These are phyloP conservation scores for Pseudogymnoascus sp. DNA, from an alignment of 2,329 filamentous ascomycete species.

Conservation along the genomic window DNA sequence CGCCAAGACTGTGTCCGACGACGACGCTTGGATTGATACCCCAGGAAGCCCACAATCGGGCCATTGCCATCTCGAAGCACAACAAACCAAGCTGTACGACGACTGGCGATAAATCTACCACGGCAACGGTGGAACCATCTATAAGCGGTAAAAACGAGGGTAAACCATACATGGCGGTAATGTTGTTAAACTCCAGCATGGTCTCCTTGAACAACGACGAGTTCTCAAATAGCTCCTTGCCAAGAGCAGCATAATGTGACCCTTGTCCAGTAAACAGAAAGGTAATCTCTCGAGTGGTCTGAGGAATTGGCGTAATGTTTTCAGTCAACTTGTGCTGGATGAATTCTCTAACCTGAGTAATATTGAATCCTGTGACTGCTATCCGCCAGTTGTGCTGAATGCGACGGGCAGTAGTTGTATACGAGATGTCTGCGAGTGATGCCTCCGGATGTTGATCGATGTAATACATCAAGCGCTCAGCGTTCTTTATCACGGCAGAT, in stretches of 20 bases:
- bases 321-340: slow-evolving; percentile 41
- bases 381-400: slow-evolving; percentile 52
- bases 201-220: slow-evolving; percentile 31
- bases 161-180: slow-evolving; percentile 18
- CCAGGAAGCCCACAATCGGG: slow-evolving; percentile 47
- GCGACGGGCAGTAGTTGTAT: slow-evolving; percentile 36
- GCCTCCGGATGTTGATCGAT: slow-evolving; percentile 13
- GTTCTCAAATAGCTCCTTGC: slow-evolving; percentile 19
- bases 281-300: slow-evolving; percentile 27
- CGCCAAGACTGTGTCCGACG: slow-evolving; percentile 57
- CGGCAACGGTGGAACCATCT: slow-evolving; percentile 33
- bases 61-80: slow-evolving; percentile 47
- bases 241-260: slow-evolving; percentile 31
- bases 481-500: slow-evolving; percentile 12
- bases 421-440: slow-evolving; percentile 24
- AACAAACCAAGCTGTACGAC: slow-evolving; percentile 46
- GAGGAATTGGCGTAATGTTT: slow-evolving; percentile 31
- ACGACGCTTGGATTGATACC: slow-evolving; percentile 47
- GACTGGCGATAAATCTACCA: slow-evolving; percentile 40
- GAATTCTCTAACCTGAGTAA: slow-evolving; percentile 39
- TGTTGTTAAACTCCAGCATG: slow-evolving; percentile 18
- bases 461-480: slow-evolving; percentile 14
- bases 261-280: slow-evolving; percentile 22
- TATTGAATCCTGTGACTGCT: slow-evolving; percentile 36
- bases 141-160: slow-evolving; percentile 31